Percentiles rank a stretch among this genome's conserved stretches.
Evolutionary conservation across 1,139 yeast species (phyloP).

Genomic region (Saccharomycopsis hybrid): DNA sequence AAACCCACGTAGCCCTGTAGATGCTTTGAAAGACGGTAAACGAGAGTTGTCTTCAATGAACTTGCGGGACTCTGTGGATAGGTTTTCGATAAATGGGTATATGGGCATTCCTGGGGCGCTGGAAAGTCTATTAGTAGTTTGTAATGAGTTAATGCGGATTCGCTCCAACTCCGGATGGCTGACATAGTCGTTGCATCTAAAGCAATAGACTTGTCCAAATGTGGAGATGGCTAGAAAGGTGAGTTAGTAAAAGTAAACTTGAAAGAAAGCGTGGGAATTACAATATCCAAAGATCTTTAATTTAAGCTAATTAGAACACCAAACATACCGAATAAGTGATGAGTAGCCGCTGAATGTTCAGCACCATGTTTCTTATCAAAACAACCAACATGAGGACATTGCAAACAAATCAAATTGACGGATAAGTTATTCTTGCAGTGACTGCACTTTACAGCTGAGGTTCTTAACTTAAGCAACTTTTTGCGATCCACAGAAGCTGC

Average conservation of each 20-base stretch:
- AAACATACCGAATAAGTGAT: constrained; percentile 48
- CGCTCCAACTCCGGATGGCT: constrained; percentile 52
- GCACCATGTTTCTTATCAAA: constrained; percentile 50
- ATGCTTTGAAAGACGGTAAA: constrained; percentile 54
- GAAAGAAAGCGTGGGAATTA: no score
- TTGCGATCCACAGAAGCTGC: constrained; percentile 3
- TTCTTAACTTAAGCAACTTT: constrained; percentile 13
- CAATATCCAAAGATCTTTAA: no score
- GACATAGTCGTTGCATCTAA: constrained; percentile 68
- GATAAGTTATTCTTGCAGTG: constrained; percentile 13
- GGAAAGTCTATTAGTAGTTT: constrained; percentile 10
- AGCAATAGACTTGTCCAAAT: constrained; percentile 53
- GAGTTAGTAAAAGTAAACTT: no score
- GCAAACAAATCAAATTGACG: constrained; percentile 60
- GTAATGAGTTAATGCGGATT: constrained; percentile 34
- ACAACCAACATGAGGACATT: constrained; percentile 82
- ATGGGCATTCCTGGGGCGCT: constrained; percentile 20
- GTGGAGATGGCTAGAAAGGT: constrained; percentile 35
- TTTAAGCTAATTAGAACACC: no score
- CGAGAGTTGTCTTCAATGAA: constrained; percentile 31
- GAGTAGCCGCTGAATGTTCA: constrained; percentile 51
- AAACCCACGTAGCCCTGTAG: constrained; percentile 77
- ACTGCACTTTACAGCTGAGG: constrained; percentile 13
- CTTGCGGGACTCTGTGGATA: constrained; percentile 17
- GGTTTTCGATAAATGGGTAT: constrained; percentile 17